Evolutionary conservation across 2,329 filamentous ascomycete genomes (phyloP).

Genomic region (Knufia fluminis): DNA sequence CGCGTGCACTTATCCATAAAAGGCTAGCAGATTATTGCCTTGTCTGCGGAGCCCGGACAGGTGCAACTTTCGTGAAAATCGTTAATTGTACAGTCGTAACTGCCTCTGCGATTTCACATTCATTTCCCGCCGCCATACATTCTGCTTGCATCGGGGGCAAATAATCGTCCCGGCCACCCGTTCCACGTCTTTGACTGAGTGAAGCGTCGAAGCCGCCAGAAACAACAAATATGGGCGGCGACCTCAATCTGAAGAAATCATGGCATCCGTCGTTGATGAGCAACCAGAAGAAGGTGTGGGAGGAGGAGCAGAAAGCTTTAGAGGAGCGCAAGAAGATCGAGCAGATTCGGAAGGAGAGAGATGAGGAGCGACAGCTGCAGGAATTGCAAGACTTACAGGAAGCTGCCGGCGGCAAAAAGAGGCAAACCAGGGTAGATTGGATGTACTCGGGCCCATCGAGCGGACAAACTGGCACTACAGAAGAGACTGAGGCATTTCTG

Average conservation of each 20-base stretch:
- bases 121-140: too few relatives aligned
- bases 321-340: constrained; percentile 92
- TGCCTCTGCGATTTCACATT: background rate
- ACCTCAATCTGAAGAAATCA: constrained; percentile 67
- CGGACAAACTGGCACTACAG: constrained; percentile 63
- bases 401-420: constrained; percentile 71
- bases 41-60: too few relatives aligned
- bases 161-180: too few relatives aligned
- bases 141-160: too few relatives aligned
- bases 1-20: background rate
- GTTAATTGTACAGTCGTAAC: background rate
- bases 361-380: constrained; percentile 85
- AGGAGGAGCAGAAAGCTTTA: constrained; percentile 83
- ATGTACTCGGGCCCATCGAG: constrained; percentile 87
- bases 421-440: constrained; percentile 83
- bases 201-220: background rate
- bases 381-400: constrained; percentile 87
- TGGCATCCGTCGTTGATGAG: constrained; percentile 87
- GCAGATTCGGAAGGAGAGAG: constrained; percentile 82
- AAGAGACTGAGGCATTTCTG: constrained; percentile 89
- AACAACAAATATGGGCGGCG: constrained; percentile 72
- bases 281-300: constrained; percentile 85
- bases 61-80: background rate
- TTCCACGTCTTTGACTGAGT: too few relatives aligned
- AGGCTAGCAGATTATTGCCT: too few relatives aligned